Evolutionary conservation across 208 protist genomes (phyloP).

Genomic region (Leishmania turanica): DNA sequence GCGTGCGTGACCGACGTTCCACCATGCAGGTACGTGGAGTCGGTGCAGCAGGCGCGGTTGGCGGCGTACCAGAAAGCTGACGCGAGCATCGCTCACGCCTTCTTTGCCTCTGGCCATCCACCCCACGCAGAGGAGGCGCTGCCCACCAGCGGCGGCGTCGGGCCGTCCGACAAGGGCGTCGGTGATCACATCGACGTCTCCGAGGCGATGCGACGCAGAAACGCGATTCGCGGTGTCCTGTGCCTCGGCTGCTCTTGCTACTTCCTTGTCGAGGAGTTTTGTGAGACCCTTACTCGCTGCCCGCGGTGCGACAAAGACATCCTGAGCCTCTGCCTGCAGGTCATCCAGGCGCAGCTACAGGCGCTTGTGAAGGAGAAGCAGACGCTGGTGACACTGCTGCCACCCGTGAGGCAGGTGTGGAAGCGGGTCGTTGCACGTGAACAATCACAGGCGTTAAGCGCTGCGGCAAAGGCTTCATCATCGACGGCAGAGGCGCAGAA

Average conservation of each 20-base stretch:
- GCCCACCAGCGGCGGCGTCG: neutral
- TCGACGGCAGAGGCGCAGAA: neutral
- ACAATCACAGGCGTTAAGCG: neutral
- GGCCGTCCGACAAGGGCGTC: neutral
- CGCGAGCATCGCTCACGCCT: conserved; percentile 14
- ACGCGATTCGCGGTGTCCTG: conserved; percentile 51
- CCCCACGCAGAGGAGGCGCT: neutral
- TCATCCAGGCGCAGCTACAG: conserved; percentile 21
- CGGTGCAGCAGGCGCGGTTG: conserved; percentile 21
- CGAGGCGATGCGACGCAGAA: conserved; percentile 31
- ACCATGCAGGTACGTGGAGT: conserved; percentile 25
- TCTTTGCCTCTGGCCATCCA: neutral
- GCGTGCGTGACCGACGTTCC: conserved; percentile 41
- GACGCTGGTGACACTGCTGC: conserved; percentile 21
- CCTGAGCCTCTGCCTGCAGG: conserved; percentile 32
- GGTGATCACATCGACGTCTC: conserved; percentile 44
- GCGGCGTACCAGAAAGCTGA: conserved; percentile 15
- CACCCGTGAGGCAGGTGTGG: conserved; percentile 20
- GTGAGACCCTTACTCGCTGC: conserved; percentile 48
- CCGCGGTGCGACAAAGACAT: conserved; percentile 65
- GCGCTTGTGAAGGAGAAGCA: conserved; percentile 18
- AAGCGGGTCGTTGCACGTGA: conserved; percentile 5
- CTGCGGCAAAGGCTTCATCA: neutral
- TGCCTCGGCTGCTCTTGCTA: conserved; percentile 73
- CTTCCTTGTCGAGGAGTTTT: conserved; percentile 64